A percentile compares a stretch with the other conserved stretches of the same genome.
Conservation (phyloP, 768 basidiomycete genomes). For the Russula abietina region DNA sequence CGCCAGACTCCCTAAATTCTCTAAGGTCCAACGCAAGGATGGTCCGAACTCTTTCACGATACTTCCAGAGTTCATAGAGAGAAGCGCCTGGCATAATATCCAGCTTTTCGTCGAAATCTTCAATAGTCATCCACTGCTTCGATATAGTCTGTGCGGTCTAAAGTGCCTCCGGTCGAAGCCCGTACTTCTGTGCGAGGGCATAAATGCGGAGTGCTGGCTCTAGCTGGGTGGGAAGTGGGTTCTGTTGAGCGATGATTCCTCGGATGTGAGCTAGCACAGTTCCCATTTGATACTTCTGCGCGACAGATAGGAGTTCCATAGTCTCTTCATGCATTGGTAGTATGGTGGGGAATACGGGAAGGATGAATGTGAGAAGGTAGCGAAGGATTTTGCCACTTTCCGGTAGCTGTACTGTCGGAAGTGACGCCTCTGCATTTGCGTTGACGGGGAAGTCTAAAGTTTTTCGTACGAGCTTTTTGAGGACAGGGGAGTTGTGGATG, state of each 20-base stretch:
- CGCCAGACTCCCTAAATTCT: not conserved
- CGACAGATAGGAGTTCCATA: conserved; percentile 4
- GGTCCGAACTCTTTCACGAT: not conserved
- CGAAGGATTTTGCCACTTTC: not conserved
- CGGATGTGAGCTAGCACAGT: not conserved
- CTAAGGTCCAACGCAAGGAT: not conserved
- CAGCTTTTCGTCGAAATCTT: not conserved
- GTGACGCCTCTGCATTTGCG: not conserved
- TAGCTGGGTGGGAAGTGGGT: not conserved
- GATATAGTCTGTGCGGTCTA: not conserved
- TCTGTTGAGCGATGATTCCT: not conserved
- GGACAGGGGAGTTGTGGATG: not conserved
- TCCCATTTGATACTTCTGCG: conserved; percentile 4
- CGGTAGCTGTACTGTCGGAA: not conserved
- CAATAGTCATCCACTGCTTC: not conserved
- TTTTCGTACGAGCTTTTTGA: not conserved
- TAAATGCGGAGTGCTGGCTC: not conserved
- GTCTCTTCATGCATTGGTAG: not conserved
- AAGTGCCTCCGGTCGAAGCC: not conserved
- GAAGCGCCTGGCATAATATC: not conserved
- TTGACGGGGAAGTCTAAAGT: not conserved
- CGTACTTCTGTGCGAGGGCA: conserved; percentile 1
- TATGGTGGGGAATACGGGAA: not conserved
- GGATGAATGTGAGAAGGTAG: conserved; percentile 12
- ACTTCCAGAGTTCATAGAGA: not conserved